A percentile compares a stretch with the other conserved stretches of the same genome.
These are phyloP conservation scores for Mycena maculata DNA, from an alignment of 768 basidiomycete genomes.

Conservation along the genomic window DNA sequence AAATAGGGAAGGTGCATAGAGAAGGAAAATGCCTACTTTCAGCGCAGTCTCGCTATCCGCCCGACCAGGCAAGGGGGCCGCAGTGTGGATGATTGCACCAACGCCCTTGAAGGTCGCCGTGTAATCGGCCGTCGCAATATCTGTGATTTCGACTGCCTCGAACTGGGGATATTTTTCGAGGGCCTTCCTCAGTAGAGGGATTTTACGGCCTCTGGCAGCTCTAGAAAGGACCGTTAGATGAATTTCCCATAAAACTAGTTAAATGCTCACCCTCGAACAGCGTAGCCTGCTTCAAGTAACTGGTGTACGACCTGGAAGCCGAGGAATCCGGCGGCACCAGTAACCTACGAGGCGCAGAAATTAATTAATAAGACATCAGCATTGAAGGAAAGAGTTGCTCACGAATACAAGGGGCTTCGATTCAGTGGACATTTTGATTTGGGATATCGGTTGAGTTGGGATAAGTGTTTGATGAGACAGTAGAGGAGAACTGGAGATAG, in stretches of 20 bases:
- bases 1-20: background rate
- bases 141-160: constrained; percentile 34
- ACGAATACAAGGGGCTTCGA: constrained; percentile 28
- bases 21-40: background rate
- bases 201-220: constrained; percentile 32
- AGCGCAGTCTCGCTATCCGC: constrained; percentile 9
- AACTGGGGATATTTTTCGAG: constrained; percentile 28
- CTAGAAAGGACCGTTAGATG: background rate
- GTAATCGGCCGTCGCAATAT: constrained; percentile 29
- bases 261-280: constrained; percentile 26
- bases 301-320: constrained; percentile 33
- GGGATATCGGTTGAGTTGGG: background rate
- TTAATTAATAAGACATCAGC: background rate
- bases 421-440: constrained; percentile 23
- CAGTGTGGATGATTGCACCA: constrained; percentile 9
- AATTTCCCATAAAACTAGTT: background rate
- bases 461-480: background rate
- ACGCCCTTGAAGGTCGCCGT: constrained; percentile 19
- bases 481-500: too few relatives aligned
- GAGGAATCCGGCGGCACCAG: constrained; percentile 28
- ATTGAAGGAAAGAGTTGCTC: background rate
- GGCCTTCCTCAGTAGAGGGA: constrained; percentile 26
- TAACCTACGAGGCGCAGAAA: background rate
- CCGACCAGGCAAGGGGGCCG: constrained; percentile 32
- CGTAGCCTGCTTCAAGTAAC: constrained; percentile 30